Evolutionary conservation across 2,329 filamentous ascomycete genomes (phyloP).

Genomic region (Trichoderma afroharzianum): DNA sequence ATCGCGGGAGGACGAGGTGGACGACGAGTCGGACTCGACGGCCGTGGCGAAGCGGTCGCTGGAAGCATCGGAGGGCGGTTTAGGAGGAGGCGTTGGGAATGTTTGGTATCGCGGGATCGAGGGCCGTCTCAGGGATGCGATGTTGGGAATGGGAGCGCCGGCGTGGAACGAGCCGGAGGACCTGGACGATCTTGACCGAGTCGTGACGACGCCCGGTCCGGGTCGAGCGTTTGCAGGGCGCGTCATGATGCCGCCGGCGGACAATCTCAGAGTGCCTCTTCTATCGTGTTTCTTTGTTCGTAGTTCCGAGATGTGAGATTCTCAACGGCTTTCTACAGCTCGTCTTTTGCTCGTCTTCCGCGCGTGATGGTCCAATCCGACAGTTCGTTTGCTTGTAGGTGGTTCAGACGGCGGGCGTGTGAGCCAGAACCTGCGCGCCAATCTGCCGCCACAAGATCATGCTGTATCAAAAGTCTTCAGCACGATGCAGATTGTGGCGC

Average conservation of each 20-base stretch:
- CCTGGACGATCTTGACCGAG: conserved; percentile 32
- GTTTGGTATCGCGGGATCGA: conserved; percentile 69
- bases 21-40: conserved; percentile 22
- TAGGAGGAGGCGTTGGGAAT: conserved; percentile 72
- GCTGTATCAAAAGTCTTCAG: not conserved
- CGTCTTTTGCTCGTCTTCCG: not conserved
- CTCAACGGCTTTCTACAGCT: not conserved
- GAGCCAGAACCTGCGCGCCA: conserved; percentile 18
- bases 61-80: conserved; percentile 45
- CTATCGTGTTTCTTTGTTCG: not conserved
- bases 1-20: conserved; percentile 31
- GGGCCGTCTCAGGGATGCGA: conserved; percentile 35
- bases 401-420: conserved; percentile 15
- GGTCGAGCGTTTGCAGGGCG: conserved; percentile 4
- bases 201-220: not conserved
- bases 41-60: conserved; percentile 6
- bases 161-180: conserved; percentile 51
- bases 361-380: not conserved
- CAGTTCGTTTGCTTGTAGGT: not conserved
- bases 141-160: conserved; percentile 45
- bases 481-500: not conserved
- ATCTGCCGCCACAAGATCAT: conserved; percentile 19
- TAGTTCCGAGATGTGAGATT: too few species aligned
- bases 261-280: not conserved
- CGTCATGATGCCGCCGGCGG: not conserved